Percentiles rank a stretch among this genome's conserved stretches.
Evolutionary conservation across 2,329 filamentous ascomycete genomes (phyloP).

Genomic region (Uncinocarpus reesii): DNA sequence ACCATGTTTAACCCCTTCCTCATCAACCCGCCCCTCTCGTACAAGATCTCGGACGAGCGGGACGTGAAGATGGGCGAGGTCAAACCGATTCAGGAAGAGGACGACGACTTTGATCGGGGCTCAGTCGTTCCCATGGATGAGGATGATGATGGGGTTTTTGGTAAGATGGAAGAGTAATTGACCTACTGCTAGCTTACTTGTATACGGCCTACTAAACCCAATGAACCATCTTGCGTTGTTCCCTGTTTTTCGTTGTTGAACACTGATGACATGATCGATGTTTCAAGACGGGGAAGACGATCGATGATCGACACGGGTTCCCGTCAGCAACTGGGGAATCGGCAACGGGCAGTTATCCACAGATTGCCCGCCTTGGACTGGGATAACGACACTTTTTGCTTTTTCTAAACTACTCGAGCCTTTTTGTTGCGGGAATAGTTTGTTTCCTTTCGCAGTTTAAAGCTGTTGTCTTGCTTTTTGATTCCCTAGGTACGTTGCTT

Average conservation of each 20-base stretch:
- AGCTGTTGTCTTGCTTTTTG: not conserved
- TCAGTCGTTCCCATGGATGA: constrained; percentile 62
- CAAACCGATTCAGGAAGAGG: constrained; percentile 31
- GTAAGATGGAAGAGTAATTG: constrained; percentile 77
- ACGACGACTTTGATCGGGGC: constrained; percentile 51
- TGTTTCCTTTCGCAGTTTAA: not conserved
- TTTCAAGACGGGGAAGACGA: not conserved
- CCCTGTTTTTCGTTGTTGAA: not conserved
- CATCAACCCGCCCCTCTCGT: constrained; percentile 38
- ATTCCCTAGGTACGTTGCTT: constrained; percentile 1
- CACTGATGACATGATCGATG: constrained; percentile 7
- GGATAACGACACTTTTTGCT: not conserved
- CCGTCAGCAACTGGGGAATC: not conserved
- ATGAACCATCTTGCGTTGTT: not conserved
- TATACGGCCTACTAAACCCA: not conserved
- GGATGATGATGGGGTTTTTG: constrained; percentile 92
- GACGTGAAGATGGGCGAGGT: constrained; percentile 61
- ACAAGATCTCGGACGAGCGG: constrained; percentile 42
- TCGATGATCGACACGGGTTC: not conserved
- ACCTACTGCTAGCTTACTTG: not conserved
- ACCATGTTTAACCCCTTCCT: constrained; percentile 35
- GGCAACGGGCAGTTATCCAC: not conserved
- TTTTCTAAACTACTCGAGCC: not conserved
- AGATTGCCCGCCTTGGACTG: not conserved
- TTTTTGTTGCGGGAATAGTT: too few relatives aligned